phyloP scores from a whole-genome alignment of 176 grass and related monocot species.

The Aechmea fasciata region DNA sequence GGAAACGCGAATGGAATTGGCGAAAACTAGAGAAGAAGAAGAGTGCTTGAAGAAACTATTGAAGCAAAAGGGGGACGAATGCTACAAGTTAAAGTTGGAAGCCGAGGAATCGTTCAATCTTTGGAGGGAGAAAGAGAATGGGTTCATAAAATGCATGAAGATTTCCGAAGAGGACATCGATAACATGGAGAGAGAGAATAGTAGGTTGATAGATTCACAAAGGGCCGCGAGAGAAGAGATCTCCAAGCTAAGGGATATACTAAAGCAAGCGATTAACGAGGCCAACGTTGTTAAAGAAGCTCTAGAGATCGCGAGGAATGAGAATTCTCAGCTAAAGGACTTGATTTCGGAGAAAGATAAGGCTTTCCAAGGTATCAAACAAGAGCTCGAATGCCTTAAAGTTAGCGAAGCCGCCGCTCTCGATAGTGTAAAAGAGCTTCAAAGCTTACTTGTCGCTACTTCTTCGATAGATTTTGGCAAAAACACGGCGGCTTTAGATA shows the following conservation, averaged over 20 bases:
- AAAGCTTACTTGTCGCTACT: constrained; percentile 55
- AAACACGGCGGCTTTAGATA: constrained; percentile 8
- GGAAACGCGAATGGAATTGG: constrained; percentile 40
- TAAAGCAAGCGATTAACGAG: constrained; percentile 78
- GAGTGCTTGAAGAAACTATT: constrained; percentile 35
- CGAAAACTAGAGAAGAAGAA: constrained; percentile 39
- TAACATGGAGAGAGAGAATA: constrained; percentile 36
- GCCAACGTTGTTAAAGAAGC: constrained; percentile 59
- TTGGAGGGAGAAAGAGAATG: constrained; percentile 55
- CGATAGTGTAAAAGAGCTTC: constrained; percentile 64
- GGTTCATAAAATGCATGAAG: constrained; percentile 73
- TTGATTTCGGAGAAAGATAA: constrained; percentile 51
- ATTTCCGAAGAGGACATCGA: constrained; percentile 47
- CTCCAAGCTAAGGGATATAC: constrained; percentile 75
- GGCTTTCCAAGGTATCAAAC: constrained; percentile 30
- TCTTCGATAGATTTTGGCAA: constrained; percentile 31
- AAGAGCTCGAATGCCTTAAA: constrained; percentile 58
- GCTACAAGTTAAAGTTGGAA: constrained; percentile 34
- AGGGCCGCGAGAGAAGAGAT: constrained; percentile 53
- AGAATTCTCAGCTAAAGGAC: constrained; percentile 55
- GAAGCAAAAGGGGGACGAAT: constrained; percentile 53
- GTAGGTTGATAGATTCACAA: constrained; percentile 38
- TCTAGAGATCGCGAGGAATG: constrained; percentile 40
- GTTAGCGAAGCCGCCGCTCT: constrained; percentile 62
- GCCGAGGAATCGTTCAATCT: constrained; percentile 53